phyloP scores from a whole-genome alignment of 768 basidiomycete species.

The Pholiota conissans region DNA sequence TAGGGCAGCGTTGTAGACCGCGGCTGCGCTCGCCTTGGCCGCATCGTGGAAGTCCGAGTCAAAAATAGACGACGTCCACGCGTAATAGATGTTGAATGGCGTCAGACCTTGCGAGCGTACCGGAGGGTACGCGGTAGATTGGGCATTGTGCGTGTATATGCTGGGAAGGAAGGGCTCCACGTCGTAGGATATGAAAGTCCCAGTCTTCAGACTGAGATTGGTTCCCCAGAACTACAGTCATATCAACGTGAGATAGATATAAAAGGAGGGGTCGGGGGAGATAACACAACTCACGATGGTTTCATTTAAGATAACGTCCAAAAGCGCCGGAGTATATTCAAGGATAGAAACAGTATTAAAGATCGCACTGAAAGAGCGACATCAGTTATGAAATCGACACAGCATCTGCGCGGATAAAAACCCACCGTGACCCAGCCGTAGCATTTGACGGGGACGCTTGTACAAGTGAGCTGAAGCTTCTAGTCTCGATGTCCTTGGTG shows the following conservation, averaged over 20 bases:
- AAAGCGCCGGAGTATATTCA: not conserved
- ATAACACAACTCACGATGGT: constrained; percentile 40
- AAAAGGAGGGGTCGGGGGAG: not conserved
- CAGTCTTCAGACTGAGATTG: constrained; percentile 4
- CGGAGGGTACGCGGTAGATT: constrained; percentile 46
- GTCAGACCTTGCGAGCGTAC: constrained; percentile 19
- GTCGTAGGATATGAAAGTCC: constrained; percentile 33
- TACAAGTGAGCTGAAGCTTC: constrained; percentile 42
- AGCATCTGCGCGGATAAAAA: not conserved
- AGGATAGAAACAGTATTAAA: constrained; percentile 4
- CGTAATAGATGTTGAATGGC: constrained; percentile 29
- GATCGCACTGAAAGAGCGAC: not conserved
- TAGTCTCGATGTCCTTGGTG: constrained; percentile 36
- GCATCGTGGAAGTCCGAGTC: constrained; percentile 36
- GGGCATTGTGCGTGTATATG: constrained; percentile 35
- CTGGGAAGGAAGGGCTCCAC: constrained; percentile 45
- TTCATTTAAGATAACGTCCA: constrained; percentile 34
- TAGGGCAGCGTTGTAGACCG: constrained; percentile 33
- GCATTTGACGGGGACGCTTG: constrained; percentile 34
- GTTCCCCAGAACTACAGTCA: constrained; percentile 44
- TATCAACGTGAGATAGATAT: not conserved
- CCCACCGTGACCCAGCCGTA: constrained; percentile 27
- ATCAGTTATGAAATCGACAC: not conserved
- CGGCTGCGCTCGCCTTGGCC: constrained; percentile 33
- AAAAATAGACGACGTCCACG: constrained; percentile 18